Conservation (phyloP, 169 alveolate genomes). For the Eimeria sp. region DNA sequence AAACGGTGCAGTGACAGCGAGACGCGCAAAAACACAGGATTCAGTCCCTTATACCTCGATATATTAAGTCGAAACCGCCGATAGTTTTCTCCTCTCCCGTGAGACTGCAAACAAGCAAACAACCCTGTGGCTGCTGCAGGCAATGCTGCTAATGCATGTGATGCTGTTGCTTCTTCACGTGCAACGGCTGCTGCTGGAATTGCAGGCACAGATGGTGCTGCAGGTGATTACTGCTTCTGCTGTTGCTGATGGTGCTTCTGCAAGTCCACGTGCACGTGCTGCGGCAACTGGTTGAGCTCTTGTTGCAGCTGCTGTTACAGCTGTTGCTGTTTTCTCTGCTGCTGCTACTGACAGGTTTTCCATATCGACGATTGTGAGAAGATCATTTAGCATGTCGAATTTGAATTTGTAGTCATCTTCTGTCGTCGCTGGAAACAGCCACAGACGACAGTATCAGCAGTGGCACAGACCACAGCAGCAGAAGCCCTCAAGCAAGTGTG, state of each 20-base stretch:
- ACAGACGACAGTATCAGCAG: background rate
- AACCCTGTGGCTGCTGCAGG: background rate
- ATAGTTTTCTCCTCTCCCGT: conserved; percentile 52
- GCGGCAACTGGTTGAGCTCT: background rate
- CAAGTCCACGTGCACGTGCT: background rate
- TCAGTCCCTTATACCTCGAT: conserved; percentile 13
- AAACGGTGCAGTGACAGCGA: background rate
- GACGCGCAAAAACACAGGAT: background rate
- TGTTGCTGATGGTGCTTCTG: background rate
- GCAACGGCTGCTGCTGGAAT: background rate
- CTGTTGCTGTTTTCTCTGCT: background rate
- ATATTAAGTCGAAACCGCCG: conserved; percentile 80
- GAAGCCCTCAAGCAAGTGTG: background rate
- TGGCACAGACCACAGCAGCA: background rate
- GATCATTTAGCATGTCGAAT: conserved; percentile 94
- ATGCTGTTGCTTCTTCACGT: background rate
- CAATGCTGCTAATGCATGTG: background rate
- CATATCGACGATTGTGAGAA: conserved; percentile 93
- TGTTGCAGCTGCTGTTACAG: background rate
- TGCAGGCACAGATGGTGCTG: background rate
- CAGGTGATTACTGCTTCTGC: background rate
- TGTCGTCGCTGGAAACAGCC: conserved; percentile 89
- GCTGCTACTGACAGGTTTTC: conserved; percentile 89
- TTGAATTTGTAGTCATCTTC: conserved; percentile 94
- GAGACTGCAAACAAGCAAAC: conserved; percentile 35